Base-by-base conservation (phyloP, 257 asterid genomes). In the Penstemon eatonii region DNA sequence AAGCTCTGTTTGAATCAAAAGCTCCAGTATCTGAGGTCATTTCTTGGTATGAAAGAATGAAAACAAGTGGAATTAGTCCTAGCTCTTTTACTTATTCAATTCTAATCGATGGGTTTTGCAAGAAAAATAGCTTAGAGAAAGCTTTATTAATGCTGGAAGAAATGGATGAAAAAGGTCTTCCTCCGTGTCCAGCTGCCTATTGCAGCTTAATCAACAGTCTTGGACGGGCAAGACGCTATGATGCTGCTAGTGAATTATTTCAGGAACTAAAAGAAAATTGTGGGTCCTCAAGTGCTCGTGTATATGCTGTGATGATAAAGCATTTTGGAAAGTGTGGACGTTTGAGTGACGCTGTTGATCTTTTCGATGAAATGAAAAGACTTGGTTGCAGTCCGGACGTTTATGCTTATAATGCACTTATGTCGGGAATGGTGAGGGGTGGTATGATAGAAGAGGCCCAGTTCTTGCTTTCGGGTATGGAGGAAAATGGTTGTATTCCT, bases 111-210 rank as follows among this genome's bases (percentile, higher is more conserved):
- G 98, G 98, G 54, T 86, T 81, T 75, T 92, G 98, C 87, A 88
- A 87, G 87, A 85, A 72, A 60, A 83, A 86, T 64, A 81, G 82
- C 75, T 78, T 92, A 64, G 96, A 90, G 61, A 87, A 85, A 69
- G 97, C 95, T 37, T 66, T 88, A 37, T 56, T 84, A 63, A 76
- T 92, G 85, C 90, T 92, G 6, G 97, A 90, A 80, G 97, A 92
- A 76, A 90, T 92, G 98, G 98, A 92, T 11, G 98, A 92, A 75
- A 90, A 85, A 75, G 96, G 98, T 5, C 85, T 87, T 69, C 97
- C 92, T 5, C 96, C 98, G 7, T 89, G 96, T 69, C 98, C 98
- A 7, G 86, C 97, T 66, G 98, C 98, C 61, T 92, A 92, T 65
- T 92, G 98, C 85, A 90, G 98, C 88, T 80, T 90, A 75, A 89